These are phyloP conservation scores for Helicocarpus griseus DNA, from an alignment of 2,329 filamentous ascomycete genomes.

Conservation along the genomic window DNA sequence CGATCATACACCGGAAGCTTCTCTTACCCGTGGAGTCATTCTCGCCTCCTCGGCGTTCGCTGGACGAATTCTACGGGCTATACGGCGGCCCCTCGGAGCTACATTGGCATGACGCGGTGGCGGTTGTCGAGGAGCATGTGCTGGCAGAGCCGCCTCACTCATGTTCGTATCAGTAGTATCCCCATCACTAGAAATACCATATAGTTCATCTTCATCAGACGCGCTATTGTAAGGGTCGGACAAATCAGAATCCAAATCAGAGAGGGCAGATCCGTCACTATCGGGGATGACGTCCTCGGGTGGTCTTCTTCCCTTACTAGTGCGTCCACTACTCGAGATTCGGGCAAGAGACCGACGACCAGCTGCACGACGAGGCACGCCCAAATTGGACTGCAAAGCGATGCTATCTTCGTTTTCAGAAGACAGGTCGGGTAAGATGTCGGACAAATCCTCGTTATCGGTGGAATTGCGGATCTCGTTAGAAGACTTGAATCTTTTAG, in stretches of 20 bases:
- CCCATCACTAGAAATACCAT: neutral
- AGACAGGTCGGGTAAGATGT: neutral
- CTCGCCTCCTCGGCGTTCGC: conserved; percentile 1
- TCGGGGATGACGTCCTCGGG: neutral
- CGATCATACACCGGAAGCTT: neutral
- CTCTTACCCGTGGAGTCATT: conserved; percentile 3
- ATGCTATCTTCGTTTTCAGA: neutral
- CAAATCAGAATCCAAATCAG: conserved; percentile 4
- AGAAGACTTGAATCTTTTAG: conserved; percentile 28
- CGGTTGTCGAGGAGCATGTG: neutral
- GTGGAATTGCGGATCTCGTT: conserved; percentile 19
- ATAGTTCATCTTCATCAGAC: neutral
- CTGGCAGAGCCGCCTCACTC: neutral
- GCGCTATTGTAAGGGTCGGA: neutral
- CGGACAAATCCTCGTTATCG: conserved; percentile 8
- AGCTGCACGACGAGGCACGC: neutral
- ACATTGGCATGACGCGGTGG: neutral
- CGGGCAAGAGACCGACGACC: neutral
- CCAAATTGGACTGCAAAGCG: neutral
- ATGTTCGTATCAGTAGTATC: neutral
- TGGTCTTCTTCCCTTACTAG: neutral
- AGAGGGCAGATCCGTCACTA: conserved; percentile 2
- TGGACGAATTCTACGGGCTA: neutral
- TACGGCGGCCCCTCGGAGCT: neutral
- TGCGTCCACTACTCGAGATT: neutral